A percentile compares a stretch with the other conserved stretches of the same genome.
phyloP scores from a whole-genome alignment of 345 rosid genomes.

The Salix purpurea region DNA sequence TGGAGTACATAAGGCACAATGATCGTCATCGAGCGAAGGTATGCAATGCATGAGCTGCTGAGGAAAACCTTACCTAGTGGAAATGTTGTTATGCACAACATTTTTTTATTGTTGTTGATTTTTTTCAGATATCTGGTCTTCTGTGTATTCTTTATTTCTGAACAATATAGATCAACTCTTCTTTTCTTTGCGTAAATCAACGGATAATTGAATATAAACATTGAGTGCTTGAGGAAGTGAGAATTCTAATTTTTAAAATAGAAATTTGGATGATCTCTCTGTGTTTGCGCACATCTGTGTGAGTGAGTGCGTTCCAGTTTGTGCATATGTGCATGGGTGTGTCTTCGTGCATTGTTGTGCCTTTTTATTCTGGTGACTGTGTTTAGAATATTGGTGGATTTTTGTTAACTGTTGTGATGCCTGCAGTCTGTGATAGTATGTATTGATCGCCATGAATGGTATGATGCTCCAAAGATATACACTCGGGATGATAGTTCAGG shows the following conservation, averaged over 20 bases:
- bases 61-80: neutral
- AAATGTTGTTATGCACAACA: neutral
- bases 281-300: no score
- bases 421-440: conserved; percentile 85
- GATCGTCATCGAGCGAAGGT: conserved; percentile 98
- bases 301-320: no score
- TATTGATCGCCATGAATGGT: conserved; percentile 95
- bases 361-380: neutral
- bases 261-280: neutral
- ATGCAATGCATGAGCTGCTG: neutral
- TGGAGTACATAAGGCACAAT: conserved; percentile 70
- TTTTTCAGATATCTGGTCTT: neutral
- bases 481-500: conserved; percentile 87
- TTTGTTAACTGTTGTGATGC: conserved; percentile 6
- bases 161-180: no score
- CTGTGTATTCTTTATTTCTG: neutral
- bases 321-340: neutral
- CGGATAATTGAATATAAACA: no score
- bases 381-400: neutral
- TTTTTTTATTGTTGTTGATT: neutral
- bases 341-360: neutral
- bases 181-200: no score
- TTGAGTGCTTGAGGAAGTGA: neutral
- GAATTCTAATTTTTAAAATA: neutral
- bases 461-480: conserved; percentile 81